Conservation (phyloP, 2,329 filamentous ascomycete genomes). For the Paecilomyces sp. region DNA sequence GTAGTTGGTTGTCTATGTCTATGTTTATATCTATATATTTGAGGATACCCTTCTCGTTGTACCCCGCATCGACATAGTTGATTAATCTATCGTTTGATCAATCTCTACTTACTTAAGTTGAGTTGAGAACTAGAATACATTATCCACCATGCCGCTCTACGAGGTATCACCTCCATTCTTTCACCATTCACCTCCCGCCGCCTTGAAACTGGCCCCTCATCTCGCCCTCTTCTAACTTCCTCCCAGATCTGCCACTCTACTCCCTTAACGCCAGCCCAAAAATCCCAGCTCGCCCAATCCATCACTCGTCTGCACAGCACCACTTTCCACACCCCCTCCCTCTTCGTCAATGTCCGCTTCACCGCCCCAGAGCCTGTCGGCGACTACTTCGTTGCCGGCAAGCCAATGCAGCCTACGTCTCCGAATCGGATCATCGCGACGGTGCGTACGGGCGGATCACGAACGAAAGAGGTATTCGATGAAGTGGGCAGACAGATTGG, state of each 20-base stretch:
- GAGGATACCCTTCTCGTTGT: background rate
- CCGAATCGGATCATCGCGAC: conserved; percentile 4
- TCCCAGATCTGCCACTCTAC: conserved; percentile 8
- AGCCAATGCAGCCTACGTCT: conserved; percentile 6
- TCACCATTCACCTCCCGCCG: too few relatives aligned
- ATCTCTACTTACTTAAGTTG: too few relatives aligned
- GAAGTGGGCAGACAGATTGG: conserved; percentile 11
- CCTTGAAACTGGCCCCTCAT: background rate
- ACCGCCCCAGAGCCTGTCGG: conserved; percentile 1
- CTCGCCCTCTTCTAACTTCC: background rate
- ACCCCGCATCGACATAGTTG: background rate
- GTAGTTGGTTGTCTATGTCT: background rate
- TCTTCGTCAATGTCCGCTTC: conserved; percentile 15
- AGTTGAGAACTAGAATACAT: background rate
- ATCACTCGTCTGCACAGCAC: conserved; percentile 11
- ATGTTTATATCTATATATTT: background rate
- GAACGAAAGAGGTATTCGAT: conserved; percentile 12
- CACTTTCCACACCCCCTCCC: conserved; percentile 12
- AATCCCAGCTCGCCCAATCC: conserved; percentile 9
- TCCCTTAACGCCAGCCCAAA: conserved; percentile 9
- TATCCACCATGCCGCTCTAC: conserved; percentile 4
- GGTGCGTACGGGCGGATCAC: conserved; percentile 3
- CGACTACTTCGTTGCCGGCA: conserved; percentile 9
- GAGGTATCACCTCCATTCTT: background rate
- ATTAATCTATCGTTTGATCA: background rate